These are phyloP conservation scores for Sporothrix dimorphospora DNA, from an alignment of 2,329 filamentous ascomycete genomes.

Conservation along the genomic window DNA sequence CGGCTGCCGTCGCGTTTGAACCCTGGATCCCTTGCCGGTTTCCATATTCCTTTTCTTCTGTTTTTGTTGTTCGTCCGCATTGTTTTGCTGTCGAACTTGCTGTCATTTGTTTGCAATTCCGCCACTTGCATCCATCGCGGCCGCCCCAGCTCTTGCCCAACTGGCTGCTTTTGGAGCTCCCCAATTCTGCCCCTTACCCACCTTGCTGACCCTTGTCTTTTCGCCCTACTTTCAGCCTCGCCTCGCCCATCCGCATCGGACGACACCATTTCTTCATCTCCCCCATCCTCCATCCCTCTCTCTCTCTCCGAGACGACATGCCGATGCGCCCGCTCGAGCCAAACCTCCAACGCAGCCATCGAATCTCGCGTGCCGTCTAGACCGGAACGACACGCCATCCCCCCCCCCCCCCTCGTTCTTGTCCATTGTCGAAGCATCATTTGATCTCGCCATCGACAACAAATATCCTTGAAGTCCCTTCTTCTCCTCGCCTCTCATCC, in stretches of 20 bases:
- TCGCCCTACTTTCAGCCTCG: conserved; percentile 13
- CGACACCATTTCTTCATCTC: conserved; percentile 3
- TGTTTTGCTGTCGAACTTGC: not conserved
- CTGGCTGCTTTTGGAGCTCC: not conserved
- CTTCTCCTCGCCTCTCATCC: not conserved
- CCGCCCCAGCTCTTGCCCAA: not conserved
- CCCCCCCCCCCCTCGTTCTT: too few relatives aligned
- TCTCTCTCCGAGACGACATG: not conserved
- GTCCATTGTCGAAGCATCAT: not conserved
- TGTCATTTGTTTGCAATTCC: not conserved
- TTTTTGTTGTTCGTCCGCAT: not conserved
- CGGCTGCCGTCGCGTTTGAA: not conserved
- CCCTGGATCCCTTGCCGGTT: not conserved
- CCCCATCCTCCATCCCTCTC: not conserved
- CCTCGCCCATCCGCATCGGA: not conserved
- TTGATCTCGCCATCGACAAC: not conserved
- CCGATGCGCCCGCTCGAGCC: conserved; percentile 22
- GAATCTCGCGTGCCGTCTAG: conserved; percentile 1
- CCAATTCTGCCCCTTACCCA: not conserved
- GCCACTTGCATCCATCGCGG: conserved; percentile 1
- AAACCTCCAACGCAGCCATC: not conserved
- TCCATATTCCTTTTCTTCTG: not conserved
- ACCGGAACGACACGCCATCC: not conserved
- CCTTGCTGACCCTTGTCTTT: not conserved
- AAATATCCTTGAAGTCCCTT: not conserved